Percentiles rank a stretch among this genome's conserved stretches.
Conservation (phyloP, 2,329 filamentous ascomycete species). For the Aspergillus sclerotialis region DNA sequence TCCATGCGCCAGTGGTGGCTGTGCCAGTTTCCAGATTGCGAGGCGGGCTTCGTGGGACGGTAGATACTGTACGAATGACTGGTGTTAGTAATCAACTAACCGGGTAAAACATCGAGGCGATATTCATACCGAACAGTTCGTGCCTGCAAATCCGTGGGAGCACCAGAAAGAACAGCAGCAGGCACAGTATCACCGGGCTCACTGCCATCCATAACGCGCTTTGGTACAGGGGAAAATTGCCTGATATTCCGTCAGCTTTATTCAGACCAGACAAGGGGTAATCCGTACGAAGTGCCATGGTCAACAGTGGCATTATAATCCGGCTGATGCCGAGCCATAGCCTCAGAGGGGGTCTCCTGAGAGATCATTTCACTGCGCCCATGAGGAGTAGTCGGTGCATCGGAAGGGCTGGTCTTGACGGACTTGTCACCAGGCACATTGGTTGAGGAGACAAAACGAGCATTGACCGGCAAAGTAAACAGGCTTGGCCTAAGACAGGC, state of each 20-base stretch:
- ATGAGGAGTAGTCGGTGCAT: conserved; percentile 35
- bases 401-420: conserved; percentile 44
- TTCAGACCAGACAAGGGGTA: conserved; percentile 2
- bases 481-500: conserved; percentile 27
- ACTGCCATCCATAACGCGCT: conserved; percentile 82
- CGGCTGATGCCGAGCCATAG: conserved; percentile 60
- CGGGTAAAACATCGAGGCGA: too few species aligned
- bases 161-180: conserved; percentile 82
- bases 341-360: conserved; percentile 44
- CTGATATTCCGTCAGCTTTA: conserved; percentile 43
- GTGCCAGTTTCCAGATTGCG: conserved; percentile 87
- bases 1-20: conserved; percentile 91
- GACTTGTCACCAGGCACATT: conserved; percentile 44
- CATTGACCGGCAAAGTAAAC: conserved; percentile 25
- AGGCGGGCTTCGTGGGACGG: conserved; percentile 85
- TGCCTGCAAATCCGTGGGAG: conserved; percentile 87
- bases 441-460: conserved; percentile 34
- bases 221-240: conserved; percentile 84
- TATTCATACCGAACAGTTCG: conserved; percentile 75
- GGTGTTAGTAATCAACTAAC: too few species aligned
- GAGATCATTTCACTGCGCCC: conserved; percentile 42
- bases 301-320: conserved; percentile 77
- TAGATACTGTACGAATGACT: conserved; percentile 88
- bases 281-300: conserved; percentile 78
- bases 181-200: conserved; percentile 69